These are phyloP conservation scores for Patellifolia procumbens DNA, from an alignment of 179 eudicot genomes.

Conservation along the genomic window DNA sequence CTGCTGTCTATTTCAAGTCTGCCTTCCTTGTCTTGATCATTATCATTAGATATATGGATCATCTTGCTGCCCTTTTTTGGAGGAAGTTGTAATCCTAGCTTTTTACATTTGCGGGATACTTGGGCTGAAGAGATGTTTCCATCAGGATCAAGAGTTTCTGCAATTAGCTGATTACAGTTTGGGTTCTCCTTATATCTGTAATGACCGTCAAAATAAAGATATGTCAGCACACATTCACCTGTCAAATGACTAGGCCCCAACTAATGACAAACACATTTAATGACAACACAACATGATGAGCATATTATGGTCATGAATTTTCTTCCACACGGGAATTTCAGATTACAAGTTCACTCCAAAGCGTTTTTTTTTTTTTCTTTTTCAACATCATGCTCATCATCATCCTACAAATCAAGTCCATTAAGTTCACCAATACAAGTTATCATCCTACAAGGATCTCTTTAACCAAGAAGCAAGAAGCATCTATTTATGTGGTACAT, in stretches of 20 bases:
- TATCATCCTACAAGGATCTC: not conserved
- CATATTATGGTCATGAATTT: not conserved
- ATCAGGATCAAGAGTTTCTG: conserved; percentile 57
- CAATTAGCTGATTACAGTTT: conserved; percentile 58
- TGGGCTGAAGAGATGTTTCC: conserved; percentile 62
- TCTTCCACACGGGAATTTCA: not conserved
- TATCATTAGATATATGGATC: conserved; percentile 18
- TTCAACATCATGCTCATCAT: conserved; percentile 3
- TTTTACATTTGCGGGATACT: conserved; percentile 60
- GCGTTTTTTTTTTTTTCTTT: not conserved
- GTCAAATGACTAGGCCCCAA: no score
- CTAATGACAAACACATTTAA: not conserved
- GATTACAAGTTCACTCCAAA: not conserved
- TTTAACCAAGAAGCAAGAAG: not conserved
- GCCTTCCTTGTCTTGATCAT: conserved; percentile 30
- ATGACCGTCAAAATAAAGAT: not conserved
- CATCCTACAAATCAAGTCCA: not conserved
- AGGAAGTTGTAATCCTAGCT: conserved; percentile 56
- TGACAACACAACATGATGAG: not conserved
- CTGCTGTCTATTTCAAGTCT: conserved; percentile 22
- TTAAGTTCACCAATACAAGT: not conserved
- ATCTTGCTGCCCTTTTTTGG: conserved; percentile 43
- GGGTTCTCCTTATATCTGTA: conserved; percentile 57
- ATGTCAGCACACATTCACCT: no score
- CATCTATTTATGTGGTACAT: conserved; percentile 12